These are phyloP conservation scores for Rhododendron ovatum DNA, from an alignment of 148 eudicot genomes.

Conservation along the genomic window DNA sequence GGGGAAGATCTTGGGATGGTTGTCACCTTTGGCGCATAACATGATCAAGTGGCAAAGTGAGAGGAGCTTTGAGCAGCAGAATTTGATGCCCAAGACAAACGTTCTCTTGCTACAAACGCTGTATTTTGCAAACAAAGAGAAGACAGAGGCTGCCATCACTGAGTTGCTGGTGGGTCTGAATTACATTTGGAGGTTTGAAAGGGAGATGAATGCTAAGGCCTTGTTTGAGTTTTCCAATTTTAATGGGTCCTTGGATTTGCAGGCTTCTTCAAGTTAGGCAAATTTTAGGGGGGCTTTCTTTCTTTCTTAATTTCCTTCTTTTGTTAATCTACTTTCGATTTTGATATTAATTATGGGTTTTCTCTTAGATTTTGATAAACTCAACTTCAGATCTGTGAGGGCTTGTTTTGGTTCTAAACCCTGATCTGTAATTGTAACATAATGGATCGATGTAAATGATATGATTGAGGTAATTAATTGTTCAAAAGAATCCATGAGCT, in stretches of 20 bases:
- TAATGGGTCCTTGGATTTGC: slow-evolving; percentile 30
- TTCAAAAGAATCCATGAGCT: slow-evolving; percentile 10
- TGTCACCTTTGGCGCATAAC: slow-evolving; percentile 80
- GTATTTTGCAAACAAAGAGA: slow-evolving; percentile 64
- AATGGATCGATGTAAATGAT: slow-evolving; percentile 15
- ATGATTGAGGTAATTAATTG: slow-evolving; percentile 14
- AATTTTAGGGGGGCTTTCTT: background rate
- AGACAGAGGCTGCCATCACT: slow-evolving; percentile 84
- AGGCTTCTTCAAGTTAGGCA: slow-evolving; percentile 10
- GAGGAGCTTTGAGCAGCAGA: slow-evolving; percentile 83
- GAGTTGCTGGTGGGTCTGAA: slow-evolving; percentile 90
- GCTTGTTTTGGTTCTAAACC: slow-evolving; percentile 12
- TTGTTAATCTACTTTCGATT: background rate
- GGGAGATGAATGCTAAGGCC: slow-evolving; percentile 90
- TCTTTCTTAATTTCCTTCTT: background rate
- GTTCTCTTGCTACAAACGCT: slow-evolving; percentile 72
- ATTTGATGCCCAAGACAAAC: slow-evolving; percentile 42
- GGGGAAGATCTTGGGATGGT: slow-evolving; percentile 67
- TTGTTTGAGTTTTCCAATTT: slow-evolving; percentile 47
- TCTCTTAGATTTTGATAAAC: slow-evolving; percentile 9
- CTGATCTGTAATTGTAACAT: slow-evolving; percentile 19
- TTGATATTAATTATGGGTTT: background rate
- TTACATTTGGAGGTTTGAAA: slow-evolving; percentile 87
- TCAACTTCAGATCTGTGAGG: slow-evolving; percentile 21
- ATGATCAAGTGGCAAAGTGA: slow-evolving; percentile 96